A percentile compares a stretch with the other conserved stretches of the same genome.
Evolutionary conservation across 179 eudicot genomes (phyloP).

Genomic region (Patellifolia procumbens): DNA sequence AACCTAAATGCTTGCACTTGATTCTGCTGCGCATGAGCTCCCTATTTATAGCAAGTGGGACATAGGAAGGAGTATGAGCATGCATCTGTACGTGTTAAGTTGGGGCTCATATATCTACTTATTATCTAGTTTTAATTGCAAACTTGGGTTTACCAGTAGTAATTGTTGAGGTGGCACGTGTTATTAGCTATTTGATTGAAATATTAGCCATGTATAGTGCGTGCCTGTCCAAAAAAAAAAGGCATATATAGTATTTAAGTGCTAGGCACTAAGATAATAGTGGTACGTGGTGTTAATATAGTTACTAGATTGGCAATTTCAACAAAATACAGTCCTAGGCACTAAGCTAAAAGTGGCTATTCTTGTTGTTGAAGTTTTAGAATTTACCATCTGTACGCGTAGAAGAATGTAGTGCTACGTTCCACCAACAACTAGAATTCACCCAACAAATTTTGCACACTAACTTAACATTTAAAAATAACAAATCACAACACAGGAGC

Average conservation of each 20-base stretch:
- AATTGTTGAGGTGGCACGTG: constrained; percentile 9
- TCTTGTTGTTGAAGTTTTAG: background rate
- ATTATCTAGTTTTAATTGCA: background rate
- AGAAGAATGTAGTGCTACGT: constrained; percentile 9
- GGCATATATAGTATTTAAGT: background rate
- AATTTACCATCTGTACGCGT: constrained; percentile 15
- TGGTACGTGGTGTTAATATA: background rate
- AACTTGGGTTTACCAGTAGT: background rate
- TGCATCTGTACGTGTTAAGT: constrained; percentile 22
- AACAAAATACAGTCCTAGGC: constrained; percentile 20
- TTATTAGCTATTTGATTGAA: constrained; percentile 1
- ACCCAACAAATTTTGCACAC: no score
- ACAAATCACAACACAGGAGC: no score
- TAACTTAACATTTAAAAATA: background rate
- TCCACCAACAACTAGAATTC: background rate
- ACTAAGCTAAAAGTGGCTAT: constrained; percentile 11
- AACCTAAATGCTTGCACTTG: no score
- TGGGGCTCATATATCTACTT: background rate
- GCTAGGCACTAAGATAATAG: constrained; percentile 11
- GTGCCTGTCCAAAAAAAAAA: background rate
- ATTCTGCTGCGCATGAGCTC: background rate
- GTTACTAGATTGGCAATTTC: background rate
- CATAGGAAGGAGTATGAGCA: background rate
- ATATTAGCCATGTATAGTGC: constrained; percentile 17
- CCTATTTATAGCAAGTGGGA: constrained; percentile 28